A percentile compares a stretch with the other conserved stretches of the same genome.
phyloP scores from a whole-genome alignment of 768 basidiomycete genomes.

The Pseudohyphozyma bogoriensis region DNA sequence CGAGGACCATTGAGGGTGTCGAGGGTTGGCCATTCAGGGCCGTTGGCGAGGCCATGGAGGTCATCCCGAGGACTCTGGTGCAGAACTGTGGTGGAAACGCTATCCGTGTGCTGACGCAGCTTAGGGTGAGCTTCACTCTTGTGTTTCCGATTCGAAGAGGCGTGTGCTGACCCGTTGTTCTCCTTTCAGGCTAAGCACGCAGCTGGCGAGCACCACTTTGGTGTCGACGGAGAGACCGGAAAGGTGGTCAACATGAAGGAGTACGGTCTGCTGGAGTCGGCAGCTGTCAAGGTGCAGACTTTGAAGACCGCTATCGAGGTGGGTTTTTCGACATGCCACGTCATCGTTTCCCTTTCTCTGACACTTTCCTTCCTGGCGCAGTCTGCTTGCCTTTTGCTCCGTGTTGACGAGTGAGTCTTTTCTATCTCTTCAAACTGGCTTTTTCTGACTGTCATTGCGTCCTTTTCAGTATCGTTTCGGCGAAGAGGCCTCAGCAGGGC shows the following conservation, averaged over 20 bases:
- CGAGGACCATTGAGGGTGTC: conserved; percentile 69
- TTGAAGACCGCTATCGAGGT: conserved; percentile 89
- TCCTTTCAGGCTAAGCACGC: conserved; percentile 79
- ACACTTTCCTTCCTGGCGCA: not conserved
- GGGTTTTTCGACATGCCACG: no score
- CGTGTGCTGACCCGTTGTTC: not conserved
- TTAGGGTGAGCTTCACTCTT: conserved; percentile 55
- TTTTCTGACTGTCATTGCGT: not conserved
- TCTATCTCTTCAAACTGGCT: not conserved
- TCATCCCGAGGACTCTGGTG: conserved; percentile 86
- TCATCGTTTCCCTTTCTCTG: not conserved
- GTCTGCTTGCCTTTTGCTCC: conserved; percentile 27
- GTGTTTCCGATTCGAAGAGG: not conserved
- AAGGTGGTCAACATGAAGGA: conserved; percentile 91
- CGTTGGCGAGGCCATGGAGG: conserved; percentile 92
- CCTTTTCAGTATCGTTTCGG: conserved; percentile 23
- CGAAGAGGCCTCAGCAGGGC: conserved; percentile 22
- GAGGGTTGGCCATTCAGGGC: conserved; percentile 86
- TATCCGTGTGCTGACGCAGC: conserved; percentile 81
- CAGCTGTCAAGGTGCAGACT: conserved; percentile 96
- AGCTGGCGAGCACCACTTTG: conserved; percentile 79
- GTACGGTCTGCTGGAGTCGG: conserved; percentile 89
- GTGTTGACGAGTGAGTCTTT: conserved; percentile 25
- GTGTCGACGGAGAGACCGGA: conserved; percentile 90
- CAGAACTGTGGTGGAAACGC: conserved; percentile 95